These are phyloP conservation scores for Verticillium longisporum DNA, from an alignment of 2,329 filamentous ascomycete genomes.

Conservation along the genomic window DNA sequence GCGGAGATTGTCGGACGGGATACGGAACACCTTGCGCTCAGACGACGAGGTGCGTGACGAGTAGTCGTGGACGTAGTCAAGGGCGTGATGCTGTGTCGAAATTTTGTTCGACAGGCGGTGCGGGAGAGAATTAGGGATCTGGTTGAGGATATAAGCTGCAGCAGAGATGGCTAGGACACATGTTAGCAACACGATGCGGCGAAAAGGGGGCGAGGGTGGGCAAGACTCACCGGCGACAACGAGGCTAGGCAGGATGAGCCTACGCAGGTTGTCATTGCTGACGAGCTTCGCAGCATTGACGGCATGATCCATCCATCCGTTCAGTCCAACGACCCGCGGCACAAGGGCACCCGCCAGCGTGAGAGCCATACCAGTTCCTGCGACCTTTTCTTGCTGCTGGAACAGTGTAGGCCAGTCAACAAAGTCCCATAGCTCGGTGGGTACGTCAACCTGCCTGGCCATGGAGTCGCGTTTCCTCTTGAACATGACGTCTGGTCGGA, in stretches of 20 bases:
- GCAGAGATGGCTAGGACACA: conserved; percentile 57
- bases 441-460: conserved; percentile 77
- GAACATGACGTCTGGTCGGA: conserved; percentile 93
- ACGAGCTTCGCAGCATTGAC: conserved; percentile 74
- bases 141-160: conserved; percentile 72
- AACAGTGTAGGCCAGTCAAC: conserved; percentile 78
- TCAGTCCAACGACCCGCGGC: conserved; percentile 71
- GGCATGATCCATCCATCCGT: conserved; percentile 84
- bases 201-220: background rate
- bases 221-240: conserved; percentile 65
- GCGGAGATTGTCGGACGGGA: conserved; percentile 80
- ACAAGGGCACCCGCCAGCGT: conserved; percentile 85
- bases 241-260: conserved; percentile 73
- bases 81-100: conserved; percentile 65
- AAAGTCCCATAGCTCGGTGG: conserved; percentile 88
- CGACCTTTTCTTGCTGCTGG: conserved; percentile 89
- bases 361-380: conserved; percentile 88
- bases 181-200: too few relatives aligned
- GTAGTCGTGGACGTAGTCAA: conserved; percentile 93
- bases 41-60: conserved; percentile 75
- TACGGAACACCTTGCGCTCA: conserved; percentile 81
- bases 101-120: conserved; percentile 81
- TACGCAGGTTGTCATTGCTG: conserved; percentile 73
- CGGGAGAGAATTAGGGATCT: conserved; percentile 85
- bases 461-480: conserved; percentile 72